Conservation (phyloP, 305 asterid genomes). For the Solanum hybrid region DNA sequence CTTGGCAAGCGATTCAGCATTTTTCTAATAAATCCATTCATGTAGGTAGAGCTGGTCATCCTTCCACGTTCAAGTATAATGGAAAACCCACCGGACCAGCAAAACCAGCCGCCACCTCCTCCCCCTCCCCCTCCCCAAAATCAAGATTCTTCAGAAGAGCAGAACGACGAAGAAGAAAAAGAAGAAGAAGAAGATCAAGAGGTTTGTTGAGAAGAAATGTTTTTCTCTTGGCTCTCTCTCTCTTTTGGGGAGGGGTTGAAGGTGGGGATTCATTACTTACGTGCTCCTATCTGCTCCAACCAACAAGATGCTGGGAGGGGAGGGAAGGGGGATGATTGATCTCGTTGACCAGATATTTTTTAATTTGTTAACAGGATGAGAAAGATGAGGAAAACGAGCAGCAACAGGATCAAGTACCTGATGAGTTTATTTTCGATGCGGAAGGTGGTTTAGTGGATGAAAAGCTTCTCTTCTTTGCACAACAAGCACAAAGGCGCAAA, state of each 20-base stretch:
- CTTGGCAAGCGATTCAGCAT: neutral
- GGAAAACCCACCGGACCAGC: slow-evolving; percentile 80
- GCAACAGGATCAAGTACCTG: slow-evolving; percentile 87
- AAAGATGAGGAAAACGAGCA: slow-evolving; percentile 81
- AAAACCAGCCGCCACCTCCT: slow-evolving; percentile 89
- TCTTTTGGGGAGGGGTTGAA: neutral
- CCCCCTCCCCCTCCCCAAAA: slow-evolving; percentile 90
- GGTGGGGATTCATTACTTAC: neutral
- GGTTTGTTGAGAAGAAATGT: slow-evolving; percentile 27
- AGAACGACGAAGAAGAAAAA: slow-evolving; percentile 59
- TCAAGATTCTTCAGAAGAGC: slow-evolving; percentile 70
- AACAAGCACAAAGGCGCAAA: slow-evolving; percentile 81
- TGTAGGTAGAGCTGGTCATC: slow-evolving; percentile 87
- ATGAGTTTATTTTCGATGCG: slow-evolving; percentile 95
- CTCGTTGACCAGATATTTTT: neutral
- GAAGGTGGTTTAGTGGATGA: slow-evolving; percentile 96
- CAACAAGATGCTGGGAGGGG: neutral
- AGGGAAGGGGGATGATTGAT: neutral
- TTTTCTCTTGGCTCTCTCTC: neutral
- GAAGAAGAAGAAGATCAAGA: slow-evolving; percentile 35
- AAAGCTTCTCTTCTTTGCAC: slow-evolving; percentile 98
- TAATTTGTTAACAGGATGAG: slow-evolving; percentile 44
- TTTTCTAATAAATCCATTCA: slow-evolving; percentile 3
- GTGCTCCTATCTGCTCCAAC: neutral
- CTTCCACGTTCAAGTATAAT: slow-evolving; percentile 73